Evolutionary conservation across 106 monocot genomes (phyloP).

Genomic region (Phalaenopsis equestris): DNA sequence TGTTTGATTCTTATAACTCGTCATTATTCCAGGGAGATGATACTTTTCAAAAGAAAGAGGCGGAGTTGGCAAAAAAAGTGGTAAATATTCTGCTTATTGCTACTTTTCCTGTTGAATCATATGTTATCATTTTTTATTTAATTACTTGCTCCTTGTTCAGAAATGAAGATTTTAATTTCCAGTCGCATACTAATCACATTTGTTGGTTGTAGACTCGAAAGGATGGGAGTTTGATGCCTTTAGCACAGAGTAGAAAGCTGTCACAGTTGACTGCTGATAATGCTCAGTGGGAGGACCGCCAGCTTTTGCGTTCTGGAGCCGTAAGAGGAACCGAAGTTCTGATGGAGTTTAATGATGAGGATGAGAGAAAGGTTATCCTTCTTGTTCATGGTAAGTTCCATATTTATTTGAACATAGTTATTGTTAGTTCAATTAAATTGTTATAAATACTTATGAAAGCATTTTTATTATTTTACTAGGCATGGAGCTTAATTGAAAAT

Average conservation of each 20-base stretch:
- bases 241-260: constrained; percentile 91
- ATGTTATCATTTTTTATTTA: neutral
- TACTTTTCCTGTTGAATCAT: constrained; percentile 4
- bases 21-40: constrained; percentile 62
- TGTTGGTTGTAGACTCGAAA: constrained; percentile 61
- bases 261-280: constrained; percentile 96
- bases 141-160: neutral
- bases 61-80: constrained; percentile 82
- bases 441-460: neutral
- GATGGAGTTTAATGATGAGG: constrained; percentile 96
- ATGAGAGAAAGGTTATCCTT: constrained; percentile 97
- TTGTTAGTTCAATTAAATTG: neutral
- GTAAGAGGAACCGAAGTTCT: constrained; percentile 94
- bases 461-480: neutral
- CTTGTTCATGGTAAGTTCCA: constrained; percentile 86
- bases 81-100: constrained; percentile 21
- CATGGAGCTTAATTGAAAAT: neutral
- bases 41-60: constrained; percentile 73
- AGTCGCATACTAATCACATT: neutral
- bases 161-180: neutral
- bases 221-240: constrained; percentile 88
- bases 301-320: constrained; percentile 92
- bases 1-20: constrained; percentile 77
- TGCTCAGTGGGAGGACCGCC: constrained; percentile 98
- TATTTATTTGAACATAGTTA: neutral